Evolutionary conservation across 1,284 basidiomycete species (phyloP).

Genomic region (Heterobasidion parviporum): DNA sequence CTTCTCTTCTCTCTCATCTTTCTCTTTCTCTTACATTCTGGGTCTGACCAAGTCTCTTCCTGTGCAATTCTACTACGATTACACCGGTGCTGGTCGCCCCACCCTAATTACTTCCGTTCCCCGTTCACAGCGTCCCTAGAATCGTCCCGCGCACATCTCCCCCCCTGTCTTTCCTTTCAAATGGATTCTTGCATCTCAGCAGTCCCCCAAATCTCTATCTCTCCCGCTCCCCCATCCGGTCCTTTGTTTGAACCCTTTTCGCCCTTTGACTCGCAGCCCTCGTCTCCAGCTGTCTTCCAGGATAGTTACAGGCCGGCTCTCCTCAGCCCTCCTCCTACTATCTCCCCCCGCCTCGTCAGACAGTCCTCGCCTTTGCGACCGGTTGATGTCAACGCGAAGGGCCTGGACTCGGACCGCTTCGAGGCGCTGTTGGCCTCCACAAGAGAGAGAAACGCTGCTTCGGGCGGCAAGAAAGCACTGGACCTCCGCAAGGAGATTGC

Average conservation of each 20-base stretch:
- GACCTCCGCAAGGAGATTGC: conserved; percentile 70
- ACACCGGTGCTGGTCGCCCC: conserved; percentile 40
- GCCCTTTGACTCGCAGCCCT: conserved; percentile 34
- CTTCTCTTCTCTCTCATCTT: conserved; percentile 8
- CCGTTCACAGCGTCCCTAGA: conserved; percentile 10
- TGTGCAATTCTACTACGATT: conserved; percentile 11
- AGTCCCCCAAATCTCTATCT: conserved; percentile 62
- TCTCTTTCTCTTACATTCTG: conserved; percentile 12
- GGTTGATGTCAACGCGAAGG: conserved; percentile 30
- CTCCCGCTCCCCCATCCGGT: conserved; percentile 49
- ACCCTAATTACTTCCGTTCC: conserved; percentile 4
- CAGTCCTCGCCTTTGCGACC: conserved; percentile 47
- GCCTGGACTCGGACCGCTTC: conserved; percentile 56
- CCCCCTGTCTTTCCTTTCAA: conserved; percentile 29
- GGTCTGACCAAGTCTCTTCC: conserved; percentile 9
- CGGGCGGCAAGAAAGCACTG: conserved; percentile 37
- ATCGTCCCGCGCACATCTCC: not conserved
- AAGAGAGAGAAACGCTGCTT: conserved; percentile 19
- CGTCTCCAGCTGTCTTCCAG: conserved; percentile 18
- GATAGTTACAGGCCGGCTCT: conserved; percentile 45
- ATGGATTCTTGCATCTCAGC: conserved; percentile 27
- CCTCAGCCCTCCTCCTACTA: conserved; percentile 47
- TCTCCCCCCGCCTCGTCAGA: conserved; percentile 30
- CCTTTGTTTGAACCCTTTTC: conserved; percentile 46
- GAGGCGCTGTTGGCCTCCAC: conserved; percentile 32